Evolutionary conservation across 2,329 filamentous ascomycete species (phyloP).

Genomic region (Podosphaera xanthii): DNA sequence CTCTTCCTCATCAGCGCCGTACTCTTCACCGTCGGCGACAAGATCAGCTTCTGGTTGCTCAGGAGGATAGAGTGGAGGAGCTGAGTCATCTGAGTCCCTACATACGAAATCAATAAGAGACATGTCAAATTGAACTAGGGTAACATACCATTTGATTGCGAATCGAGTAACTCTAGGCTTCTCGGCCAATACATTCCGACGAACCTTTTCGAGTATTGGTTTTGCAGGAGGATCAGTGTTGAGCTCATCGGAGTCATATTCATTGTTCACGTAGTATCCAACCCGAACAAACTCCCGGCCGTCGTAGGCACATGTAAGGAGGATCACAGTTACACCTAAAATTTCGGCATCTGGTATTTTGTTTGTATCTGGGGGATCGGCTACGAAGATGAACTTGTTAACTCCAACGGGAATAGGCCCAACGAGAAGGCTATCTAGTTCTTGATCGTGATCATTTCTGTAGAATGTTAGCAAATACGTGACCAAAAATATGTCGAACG

Average conservation of each 20-base stretch:
- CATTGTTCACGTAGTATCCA: slow-evolving; percentile 98
- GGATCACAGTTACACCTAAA: slow-evolving; percentile 86
- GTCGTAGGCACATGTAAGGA: slow-evolving; percentile 91
- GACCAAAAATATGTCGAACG: background rate
- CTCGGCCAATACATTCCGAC: slow-evolving; percentile 79
- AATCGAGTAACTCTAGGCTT: slow-evolving; percentile 96
- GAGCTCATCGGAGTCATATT: slow-evolving; percentile 84
- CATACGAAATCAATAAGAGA: slow-evolving; percentile 10
- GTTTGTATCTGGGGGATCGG: slow-evolving; percentile 70
- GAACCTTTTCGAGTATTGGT: slow-evolving; percentile 77
- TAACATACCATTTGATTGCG: slow-evolving; percentile 86
- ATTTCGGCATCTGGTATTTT: slow-evolving; percentile 90
- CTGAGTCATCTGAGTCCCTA: slow-evolving; percentile 95
- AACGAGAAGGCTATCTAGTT: slow-evolving; percentile 88
- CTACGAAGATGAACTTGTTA: slow-evolving; percentile 97
- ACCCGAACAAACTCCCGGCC: slow-evolving; percentile 92
- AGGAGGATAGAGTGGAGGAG: slow-evolving; percentile 84
- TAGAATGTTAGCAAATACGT: background rate
- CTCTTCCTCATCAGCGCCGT: slow-evolving; percentile 75
- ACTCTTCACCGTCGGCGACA: slow-evolving; percentile 63
- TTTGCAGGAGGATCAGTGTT: slow-evolving; percentile 76
- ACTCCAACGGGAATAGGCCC: slow-evolving; percentile 93
- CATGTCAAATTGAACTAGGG: background rate
- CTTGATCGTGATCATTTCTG: slow-evolving; percentile 66
- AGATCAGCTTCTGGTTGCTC: slow-evolving; percentile 92